Evolutionary conservation across 2,329 filamentous ascomycete species (phyloP), one percentile per base, ranked within the genome.

Genomic region (Bipolaris sorokiniana): DNA sequence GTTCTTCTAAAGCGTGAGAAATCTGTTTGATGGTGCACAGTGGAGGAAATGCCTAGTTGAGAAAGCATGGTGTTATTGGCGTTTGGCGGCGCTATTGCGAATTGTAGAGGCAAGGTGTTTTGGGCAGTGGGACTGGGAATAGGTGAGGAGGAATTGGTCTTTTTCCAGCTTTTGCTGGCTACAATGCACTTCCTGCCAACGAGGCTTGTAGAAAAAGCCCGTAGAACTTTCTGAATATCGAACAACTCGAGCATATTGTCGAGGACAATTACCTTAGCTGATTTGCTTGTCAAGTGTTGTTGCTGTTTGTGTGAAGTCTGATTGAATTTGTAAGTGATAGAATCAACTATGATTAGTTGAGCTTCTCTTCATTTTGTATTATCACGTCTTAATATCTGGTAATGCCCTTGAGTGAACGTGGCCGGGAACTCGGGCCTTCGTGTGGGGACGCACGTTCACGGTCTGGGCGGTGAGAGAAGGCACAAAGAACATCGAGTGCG

Each of bases 401-500:
- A n/a, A 11, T 41, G 20, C 20, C n/a, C 26, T n/a, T 13, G 10
- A 23, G 15, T 13, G 10, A 23, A 31, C 11, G 5, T n/a, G 20
- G 15, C 22, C 28, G 34, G n/a, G 31, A 44, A 42, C 31, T 26
- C n/a, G 31, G 44, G 46, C 49, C 20, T 23, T 41, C 7, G 4
- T 16, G 26, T 49, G 50, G 47, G 23, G 53, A 49, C 52, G 54
- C 54, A 26, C 5, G 36, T 40, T 49, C 54, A 59, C 5, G 56
- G 58, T 50, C 42, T 10, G 36, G 64, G 63, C 61, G 63, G 65
- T 67, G 44, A 63, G 47, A 11, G 42, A 22, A 10, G 60, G 62
- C 62, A 66, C 63, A 66, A 65, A 63, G 63, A 55, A 57, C 54
- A 41, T 53, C 20, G 18, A 41, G 48, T 51, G 57, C 56, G 56